phyloP scores from a whole-genome alignment of 2,329 filamentous ascomycete genomes.

The Coniella lustricola region DNA sequence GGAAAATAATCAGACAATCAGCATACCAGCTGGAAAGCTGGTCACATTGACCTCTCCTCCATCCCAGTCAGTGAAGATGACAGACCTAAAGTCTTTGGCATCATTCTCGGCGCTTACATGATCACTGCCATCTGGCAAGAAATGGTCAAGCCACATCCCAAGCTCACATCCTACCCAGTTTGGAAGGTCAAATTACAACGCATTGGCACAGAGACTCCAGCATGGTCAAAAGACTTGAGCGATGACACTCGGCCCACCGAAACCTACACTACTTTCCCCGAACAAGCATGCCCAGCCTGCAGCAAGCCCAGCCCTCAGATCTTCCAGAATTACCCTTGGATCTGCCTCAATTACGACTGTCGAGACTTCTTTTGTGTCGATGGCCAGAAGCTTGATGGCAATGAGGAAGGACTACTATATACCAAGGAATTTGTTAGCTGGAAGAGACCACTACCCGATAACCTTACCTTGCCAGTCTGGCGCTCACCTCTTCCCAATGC shows the following conservation, averaged over 20 bases:
- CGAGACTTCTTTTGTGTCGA: background rate
- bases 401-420: slow-evolving; percentile 38
- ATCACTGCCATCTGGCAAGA: slow-evolving; percentile 65
- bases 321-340: slow-evolving; percentile 1
- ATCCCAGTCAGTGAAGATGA: slow-evolving; percentile 35
- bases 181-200: slow-evolving; percentile 62
- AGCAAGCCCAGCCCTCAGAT: background rate
- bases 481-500: slow-evolving; percentile 29
- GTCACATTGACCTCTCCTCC: slow-evolving; percentile 14
- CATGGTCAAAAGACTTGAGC: slow-evolving; percentile 47
- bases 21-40: slow-evolving; percentile 29
- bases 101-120: slow-evolving; percentile 62
- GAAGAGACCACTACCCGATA: slow-evolving; percentile 36
- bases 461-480: slow-evolving; percentile 32
- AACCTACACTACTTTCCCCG: background rate
- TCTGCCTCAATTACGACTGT: slow-evolving; percentile 5
- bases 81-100: slow-evolving; percentile 46
- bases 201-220: slow-evolving; percentile 39
- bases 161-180: slow-evolving; percentile 12
- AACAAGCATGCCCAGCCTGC: background rate
- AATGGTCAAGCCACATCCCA: slow-evolving; percentile 27
- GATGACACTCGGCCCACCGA: background rate
- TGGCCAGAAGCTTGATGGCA: background rate
- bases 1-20: slow-evolving; percentile 34
- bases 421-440: slow-evolving; percentile 50